phyloP scores from a whole-genome alignment of 306 rosid species.

The Lotus japonicus region DNA sequence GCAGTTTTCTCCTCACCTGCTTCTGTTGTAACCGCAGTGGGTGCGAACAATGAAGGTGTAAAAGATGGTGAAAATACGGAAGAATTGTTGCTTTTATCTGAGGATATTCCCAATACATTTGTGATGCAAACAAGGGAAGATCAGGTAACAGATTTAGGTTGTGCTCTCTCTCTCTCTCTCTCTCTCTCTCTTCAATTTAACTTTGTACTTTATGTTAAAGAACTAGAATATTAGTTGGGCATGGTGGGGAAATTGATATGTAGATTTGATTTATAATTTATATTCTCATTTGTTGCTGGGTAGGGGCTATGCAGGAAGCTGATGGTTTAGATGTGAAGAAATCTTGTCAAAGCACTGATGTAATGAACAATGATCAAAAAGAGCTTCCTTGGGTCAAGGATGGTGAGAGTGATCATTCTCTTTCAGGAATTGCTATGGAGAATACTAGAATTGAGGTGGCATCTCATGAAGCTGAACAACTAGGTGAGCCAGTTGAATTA shows the following conservation, averaged over 20 bases:
- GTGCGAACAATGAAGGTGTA: conserved; percentile 16
- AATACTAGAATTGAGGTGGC: conserved; percentile 24
- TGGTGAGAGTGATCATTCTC: conserved; percentile 31
- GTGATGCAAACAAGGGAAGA: conserved; percentile 55
- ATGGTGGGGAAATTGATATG: conserved; percentile 21
- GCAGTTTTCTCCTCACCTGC: conserved; percentile 22
- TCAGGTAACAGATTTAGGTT: conserved; percentile 94
- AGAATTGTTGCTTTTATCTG: conserved; percentile 19
- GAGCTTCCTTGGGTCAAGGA: conserved; percentile 25
- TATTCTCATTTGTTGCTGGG: conserved; percentile 79
- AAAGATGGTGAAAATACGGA: conserved; percentile 25
- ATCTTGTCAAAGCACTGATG: conserved; percentile 30
- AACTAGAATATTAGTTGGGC: conserved; percentile 20
- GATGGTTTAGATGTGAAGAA: conserved; percentile 45
- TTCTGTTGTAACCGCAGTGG: conserved; percentile 26
- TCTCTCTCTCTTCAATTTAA: conserved; percentile 13
- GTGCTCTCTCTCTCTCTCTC: conserved; percentile 52
- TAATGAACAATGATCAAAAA: conserved; percentile 35
- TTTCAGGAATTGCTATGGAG: conserved; percentile 22
- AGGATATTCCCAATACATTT: conserved; percentile 29
- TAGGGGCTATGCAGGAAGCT: conserved; percentile 94
- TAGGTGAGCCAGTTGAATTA: conserved; percentile 28
- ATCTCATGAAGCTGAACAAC: conserved; percentile 31
- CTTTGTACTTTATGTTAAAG: conserved; percentile 1
- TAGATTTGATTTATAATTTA: conserved; percentile 52